Conservation (phyloP, 306 rosid species). For the Fagus crenata region DNA sequence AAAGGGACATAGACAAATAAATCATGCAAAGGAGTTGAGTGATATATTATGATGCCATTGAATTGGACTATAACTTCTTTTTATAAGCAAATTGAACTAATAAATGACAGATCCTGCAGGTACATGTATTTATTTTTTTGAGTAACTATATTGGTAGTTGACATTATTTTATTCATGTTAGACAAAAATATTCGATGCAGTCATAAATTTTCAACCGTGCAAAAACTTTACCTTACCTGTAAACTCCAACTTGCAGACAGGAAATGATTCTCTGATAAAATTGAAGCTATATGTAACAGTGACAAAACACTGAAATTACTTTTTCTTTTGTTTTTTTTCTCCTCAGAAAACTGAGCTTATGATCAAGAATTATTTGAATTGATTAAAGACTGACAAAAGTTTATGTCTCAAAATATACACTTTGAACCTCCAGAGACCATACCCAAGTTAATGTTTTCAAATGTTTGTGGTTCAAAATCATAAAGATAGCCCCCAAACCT, state of each 20-base stretch:
- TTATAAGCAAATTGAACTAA: neutral
- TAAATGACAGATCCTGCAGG: neutral
- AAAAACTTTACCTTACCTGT: neutral
- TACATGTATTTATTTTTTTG: neutral
- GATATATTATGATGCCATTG: neutral
- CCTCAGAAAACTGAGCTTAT: too few relatives aligned
- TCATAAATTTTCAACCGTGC: neutral
- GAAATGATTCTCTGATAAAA: too few relatives aligned
- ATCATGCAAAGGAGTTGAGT: neutral
- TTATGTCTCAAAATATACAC: too few relatives aligned
- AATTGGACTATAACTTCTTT: too few relatives aligned
- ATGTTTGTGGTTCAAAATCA: too few relatives aligned
- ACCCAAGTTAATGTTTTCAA: too few relatives aligned
- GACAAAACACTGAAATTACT: neutral
- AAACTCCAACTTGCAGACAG: neutral
- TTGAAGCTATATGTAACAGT: neutral
- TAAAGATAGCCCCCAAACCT: neutral
- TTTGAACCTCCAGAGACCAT: too few relatives aligned
- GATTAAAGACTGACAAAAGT: too few relatives aligned
- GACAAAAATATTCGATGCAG: neutral
- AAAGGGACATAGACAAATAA: neutral
- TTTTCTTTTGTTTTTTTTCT: too few relatives aligned
- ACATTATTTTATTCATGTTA: neutral
- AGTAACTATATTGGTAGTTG: neutral
- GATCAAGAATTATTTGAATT: too few relatives aligned